Percentiles rank a stretch among this genome's conserved stretches.
Evolutionary conservation across 805 yeast species (phyloP).

Genomic region (Candida bentonensis): DNA sequence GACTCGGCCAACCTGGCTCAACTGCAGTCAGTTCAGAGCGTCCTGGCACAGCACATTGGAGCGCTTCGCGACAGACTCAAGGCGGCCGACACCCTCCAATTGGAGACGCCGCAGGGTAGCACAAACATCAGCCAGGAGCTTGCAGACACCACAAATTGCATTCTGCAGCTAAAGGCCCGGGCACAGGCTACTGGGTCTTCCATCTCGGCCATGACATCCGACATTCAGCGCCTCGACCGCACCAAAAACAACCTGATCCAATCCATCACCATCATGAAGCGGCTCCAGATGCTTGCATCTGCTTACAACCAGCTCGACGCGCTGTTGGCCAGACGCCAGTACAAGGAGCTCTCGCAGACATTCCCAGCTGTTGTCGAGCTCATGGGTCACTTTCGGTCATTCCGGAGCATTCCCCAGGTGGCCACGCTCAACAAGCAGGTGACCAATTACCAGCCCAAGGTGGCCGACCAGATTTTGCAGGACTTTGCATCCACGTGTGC

Average conservation of each 20-base stretch:
- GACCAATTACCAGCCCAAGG: constrained; percentile 40
- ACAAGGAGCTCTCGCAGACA: constrained; percentile 41
- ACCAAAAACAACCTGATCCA: constrained; percentile 73
- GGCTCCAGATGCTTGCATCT: constrained; percentile 72
- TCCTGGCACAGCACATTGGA: constrained; percentile 36
- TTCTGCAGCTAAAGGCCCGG: constrained; percentile 32
- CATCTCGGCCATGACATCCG: constrained; percentile 58
- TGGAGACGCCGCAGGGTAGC: background rate
- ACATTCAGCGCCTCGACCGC: constrained; percentile 64
- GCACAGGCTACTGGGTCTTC: constrained; percentile 44
- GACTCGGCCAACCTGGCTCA: constrained; percentile 36
- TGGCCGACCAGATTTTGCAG: constrained; percentile 54
- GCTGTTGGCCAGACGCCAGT: constrained; percentile 32
- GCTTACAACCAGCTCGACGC: constrained; percentile 51
- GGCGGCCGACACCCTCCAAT: background rate
- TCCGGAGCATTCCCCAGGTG: constrained; percentile 71
- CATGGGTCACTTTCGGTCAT: constrained; percentile 59
- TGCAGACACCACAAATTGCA: constrained; percentile 28
- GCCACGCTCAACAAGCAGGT: constrained; percentile 50
- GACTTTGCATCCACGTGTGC: constrained; percentile 46
- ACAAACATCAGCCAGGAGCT: constrained; percentile 7
- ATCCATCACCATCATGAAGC: constrained; percentile 73
- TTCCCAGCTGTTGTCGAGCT: constrained; percentile 63
- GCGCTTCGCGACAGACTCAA: constrained; percentile 34
- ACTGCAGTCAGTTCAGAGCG: constrained; percentile 35